These are phyloP conservation scores for Pseudopyrenochaeta lycopersici DNA, from an alignment of 2,329 filamentous ascomycete species.

Conservation along the genomic window DNA sequence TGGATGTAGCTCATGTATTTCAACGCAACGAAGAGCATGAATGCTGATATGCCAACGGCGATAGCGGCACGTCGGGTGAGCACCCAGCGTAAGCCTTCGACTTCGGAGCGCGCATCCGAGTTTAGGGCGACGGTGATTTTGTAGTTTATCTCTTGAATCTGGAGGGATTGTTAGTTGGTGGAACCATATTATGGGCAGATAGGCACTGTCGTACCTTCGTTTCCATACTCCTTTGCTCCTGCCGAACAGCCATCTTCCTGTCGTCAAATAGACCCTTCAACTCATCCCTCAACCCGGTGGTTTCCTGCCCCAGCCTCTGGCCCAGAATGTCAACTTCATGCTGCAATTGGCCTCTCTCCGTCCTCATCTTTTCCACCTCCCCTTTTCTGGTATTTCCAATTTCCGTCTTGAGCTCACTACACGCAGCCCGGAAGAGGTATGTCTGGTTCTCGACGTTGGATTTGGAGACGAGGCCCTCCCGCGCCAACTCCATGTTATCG, in stretches of 20 bases:
- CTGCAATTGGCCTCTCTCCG: slow-evolving; percentile 85
- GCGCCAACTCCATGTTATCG: slow-evolving; percentile 82
- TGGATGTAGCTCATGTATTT: slow-evolving; percentile 51
- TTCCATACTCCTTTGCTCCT: slow-evolving; percentile 86
- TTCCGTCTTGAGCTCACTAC: slow-evolving; percentile 88
- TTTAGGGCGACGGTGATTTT: slow-evolving; percentile 92
- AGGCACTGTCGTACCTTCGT: slow-evolving; percentile 65
- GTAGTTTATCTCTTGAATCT: slow-evolving; percentile 95
- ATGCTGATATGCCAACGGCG: slow-evolving; percentile 61
- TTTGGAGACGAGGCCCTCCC: slow-evolving; percentile 83
- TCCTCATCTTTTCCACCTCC: slow-evolving; percentile 81
- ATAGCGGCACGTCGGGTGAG: slow-evolving; percentile 71
- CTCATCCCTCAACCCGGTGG: slow-evolving; percentile 82
- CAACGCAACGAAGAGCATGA: slow-evolving; percentile 55
- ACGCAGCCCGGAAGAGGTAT: slow-evolving; percentile 93
- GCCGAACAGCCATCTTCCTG: slow-evolving; percentile 87
- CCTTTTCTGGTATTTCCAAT: slow-evolving; percentile 79
- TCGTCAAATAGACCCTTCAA: slow-evolving; percentile 98
- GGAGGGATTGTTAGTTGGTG: slow-evolving; percentile 1
- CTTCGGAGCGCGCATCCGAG: slow-evolving; percentile 89
- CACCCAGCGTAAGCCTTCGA: slow-evolving; percentile 91
- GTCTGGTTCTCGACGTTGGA: slow-evolving; percentile 93
- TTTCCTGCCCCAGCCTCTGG: slow-evolving; percentile 85
- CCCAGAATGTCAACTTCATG: slow-evolving; percentile 94
- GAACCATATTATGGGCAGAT: neutral